Conservation (phyloP, 805 yeast species). For the Tetrapisispora arboricola region DNA sequence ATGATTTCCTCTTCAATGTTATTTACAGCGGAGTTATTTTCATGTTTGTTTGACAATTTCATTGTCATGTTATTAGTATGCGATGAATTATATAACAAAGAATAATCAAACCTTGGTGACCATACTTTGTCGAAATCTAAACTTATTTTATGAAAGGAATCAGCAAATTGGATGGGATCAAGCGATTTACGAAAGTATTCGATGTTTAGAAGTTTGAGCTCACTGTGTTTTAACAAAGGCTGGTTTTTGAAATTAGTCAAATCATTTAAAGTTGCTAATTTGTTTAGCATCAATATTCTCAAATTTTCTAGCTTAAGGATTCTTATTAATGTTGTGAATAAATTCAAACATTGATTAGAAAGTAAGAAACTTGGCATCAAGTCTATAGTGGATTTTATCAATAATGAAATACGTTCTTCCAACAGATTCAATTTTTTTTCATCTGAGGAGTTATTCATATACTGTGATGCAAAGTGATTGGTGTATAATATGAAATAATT, state of each 20-base stretch:
- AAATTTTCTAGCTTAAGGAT: background rate
- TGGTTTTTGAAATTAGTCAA: background rate
- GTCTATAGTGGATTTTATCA: constrained; percentile 46
- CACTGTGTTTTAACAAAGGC: background rate
- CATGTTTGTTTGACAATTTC: background rate
- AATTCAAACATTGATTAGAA: constrained; percentile 48
- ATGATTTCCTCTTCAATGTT: constrained; percentile 9
- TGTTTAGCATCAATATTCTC: background rate
- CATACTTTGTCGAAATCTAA: constrained; percentile 53
- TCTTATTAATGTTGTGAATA: background rate
- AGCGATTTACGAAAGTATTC: constrained; percentile 43
- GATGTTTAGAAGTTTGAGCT: constrained; percentile 15
- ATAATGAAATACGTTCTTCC: constrained; percentile 38
- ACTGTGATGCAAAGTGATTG: constrained; percentile 4
- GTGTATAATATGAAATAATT: constrained; percentile 37
- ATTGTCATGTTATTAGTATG: constrained; percentile 13
- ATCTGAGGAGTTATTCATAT: constrained; percentile 22
- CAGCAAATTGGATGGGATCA: constrained; percentile 46
- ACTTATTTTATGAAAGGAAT: constrained; percentile 47
- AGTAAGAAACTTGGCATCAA: constrained; percentile 62
- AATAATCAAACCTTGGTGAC: constrained; percentile 74
- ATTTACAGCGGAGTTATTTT: constrained; percentile 6
- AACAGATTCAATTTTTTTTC: background rate
- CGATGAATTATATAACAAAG: constrained; percentile 50
- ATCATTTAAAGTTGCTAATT: background rate